Evolutionary conservation across 371 early-diverging fungal genomes (phyloP), one percentile per base, ranked within the genome.

Genomic region (Mortierella sp.): DNA sequence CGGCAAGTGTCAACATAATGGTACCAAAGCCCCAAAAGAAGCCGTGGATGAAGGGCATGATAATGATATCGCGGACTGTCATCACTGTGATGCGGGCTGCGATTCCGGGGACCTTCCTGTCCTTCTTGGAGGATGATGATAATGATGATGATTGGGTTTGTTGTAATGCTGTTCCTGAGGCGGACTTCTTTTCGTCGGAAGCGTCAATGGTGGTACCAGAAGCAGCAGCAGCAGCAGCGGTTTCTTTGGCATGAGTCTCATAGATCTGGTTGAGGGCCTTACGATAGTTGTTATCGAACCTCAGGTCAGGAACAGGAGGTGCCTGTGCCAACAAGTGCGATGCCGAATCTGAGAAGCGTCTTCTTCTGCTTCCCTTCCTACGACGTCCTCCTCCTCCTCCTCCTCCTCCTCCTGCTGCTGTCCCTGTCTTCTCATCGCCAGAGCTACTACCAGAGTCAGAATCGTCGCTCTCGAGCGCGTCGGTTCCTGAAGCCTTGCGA

Each of bases 1-100:
- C 45, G 7, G 70, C 80, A 48, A 86, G 31, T 2, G 80, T 73
- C 70, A 86, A 50, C 28, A 86, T 48, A 21, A 86, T 70, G 2
- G 87, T 76, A 0, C 87, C 89, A 47, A 89, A 80, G 34, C 88
- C 89, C 89, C 89, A 89, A 73, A 87, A 80, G 81, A 89, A 89
- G 13, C 89, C 89, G 47, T 89, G 89, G 54, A 89, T 54, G 50
- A 89, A 89, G 19, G 89, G 89, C 74, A 84, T 79, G 54, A 89
- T 79, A 60, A 89, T 84, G 44, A 87, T 84, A 31, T 89, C 88
- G 7, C 84, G 72, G 16, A 86, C 9, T 0, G 87, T 86, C 87
- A 86, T 86, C 31, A 82, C 83, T 1, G 83, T 78, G 57, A 86
- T 71, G 38, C 82, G 63, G 0, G 87, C 78, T 1, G 77, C 47